Evolutionary conservation across 2,329 filamentous ascomycete genomes (phyloP), one percentile per base, ranked within the genome.

Genomic region (Clonostachys rosea): DNA sequence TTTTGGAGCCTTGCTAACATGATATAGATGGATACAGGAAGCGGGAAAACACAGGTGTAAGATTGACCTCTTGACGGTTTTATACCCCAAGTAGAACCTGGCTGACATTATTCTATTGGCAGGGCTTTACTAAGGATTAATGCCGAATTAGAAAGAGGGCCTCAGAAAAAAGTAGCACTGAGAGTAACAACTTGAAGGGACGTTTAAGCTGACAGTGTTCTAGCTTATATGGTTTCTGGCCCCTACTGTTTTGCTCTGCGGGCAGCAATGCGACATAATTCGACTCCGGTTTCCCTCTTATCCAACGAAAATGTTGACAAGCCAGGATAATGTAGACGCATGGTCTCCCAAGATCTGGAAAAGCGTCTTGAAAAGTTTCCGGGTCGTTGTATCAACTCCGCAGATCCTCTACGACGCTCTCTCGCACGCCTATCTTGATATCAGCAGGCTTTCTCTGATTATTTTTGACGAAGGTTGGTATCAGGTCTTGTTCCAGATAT

Each of bases 401-500:
- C 83, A 87, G 50, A 76, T 95, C 2, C 72, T 95, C 12, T 68
- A 81, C 4, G 87, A 95, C 63, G 89, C 88, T 4, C 71, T 95
- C 39, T 70, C 67, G 2, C 88, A 94, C 65, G 87, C 76, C 0
- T 95, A 95, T 59, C 77, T 95, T 3, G 71, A 62, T 2, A 76
- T 95, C 56, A 59, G 70, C 1, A 71, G 70, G 3, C 64, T 95
- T 18, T 74, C 84, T 6, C 69, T 96, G 5, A 66, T 95, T 14
- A 76, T 95, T 0, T 87, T 95, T 55, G 91, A 96, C 58, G 91
- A 96, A 81, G 88, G 88, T 86, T 46, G 66, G 52, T 7, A 33
- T 20, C 4, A 10, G 24, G 8, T 10, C 24, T 30, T 30, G 24
- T 30, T 30, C 24, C 24, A 10, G 24, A 30, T 30, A 10, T 30